These are phyloP conservation scores for Naganishia liquefaciens DNA, from an alignment of 1,284 basidiomycete genomes.

Conservation along the genomic window DNA sequence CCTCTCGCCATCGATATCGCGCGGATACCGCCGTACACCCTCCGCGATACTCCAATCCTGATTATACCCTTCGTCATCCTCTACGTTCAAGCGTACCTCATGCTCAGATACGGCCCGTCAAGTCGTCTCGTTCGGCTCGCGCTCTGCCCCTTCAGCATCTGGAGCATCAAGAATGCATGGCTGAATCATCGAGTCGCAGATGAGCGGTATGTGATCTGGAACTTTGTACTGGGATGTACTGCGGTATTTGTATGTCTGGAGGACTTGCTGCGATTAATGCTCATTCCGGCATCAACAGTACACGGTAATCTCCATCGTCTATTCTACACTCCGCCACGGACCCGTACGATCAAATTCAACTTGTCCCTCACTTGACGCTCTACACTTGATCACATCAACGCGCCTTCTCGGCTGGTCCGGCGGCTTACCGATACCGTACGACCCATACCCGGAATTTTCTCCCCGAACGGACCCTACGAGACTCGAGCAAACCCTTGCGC, in stretches of 20 bases:
- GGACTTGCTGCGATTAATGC: background rate
- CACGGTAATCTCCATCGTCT: constrained; percentile 28
- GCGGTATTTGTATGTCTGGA: constrained; percentile 27
- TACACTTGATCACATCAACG: constrained; percentile 30
- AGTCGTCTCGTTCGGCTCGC: constrained; percentile 13
- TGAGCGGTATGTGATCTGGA: constrained; percentile 22
- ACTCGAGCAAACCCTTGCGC: background rate
- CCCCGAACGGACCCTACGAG: background rate
- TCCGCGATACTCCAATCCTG: constrained; percentile 14
- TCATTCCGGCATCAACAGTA: constrained; percentile 2
- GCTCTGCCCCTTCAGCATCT: constrained; percentile 26
- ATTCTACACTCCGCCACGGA: constrained; percentile 16
- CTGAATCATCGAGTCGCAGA: constrained; percentile 15
- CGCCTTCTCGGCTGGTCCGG: constrained; percentile 32
- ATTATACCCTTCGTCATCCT: constrained; percentile 23
- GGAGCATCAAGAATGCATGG: constrained; percentile 24
- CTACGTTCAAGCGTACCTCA: constrained; percentile 30
- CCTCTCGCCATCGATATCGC: constrained; percentile 23
- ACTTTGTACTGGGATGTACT: constrained; percentile 32
- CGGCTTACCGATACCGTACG: background rate
- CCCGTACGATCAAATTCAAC: constrained; percentile 11
- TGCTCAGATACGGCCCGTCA: constrained; percentile 20
- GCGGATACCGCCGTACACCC: constrained; percentile 21
- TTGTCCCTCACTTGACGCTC: constrained; percentile 21
- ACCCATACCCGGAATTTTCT: constrained; percentile 9